phyloP scores from a whole-genome alignment of 2,329 filamentous ascomycete genomes.

The Mycosphaerella sp. region DNA sequence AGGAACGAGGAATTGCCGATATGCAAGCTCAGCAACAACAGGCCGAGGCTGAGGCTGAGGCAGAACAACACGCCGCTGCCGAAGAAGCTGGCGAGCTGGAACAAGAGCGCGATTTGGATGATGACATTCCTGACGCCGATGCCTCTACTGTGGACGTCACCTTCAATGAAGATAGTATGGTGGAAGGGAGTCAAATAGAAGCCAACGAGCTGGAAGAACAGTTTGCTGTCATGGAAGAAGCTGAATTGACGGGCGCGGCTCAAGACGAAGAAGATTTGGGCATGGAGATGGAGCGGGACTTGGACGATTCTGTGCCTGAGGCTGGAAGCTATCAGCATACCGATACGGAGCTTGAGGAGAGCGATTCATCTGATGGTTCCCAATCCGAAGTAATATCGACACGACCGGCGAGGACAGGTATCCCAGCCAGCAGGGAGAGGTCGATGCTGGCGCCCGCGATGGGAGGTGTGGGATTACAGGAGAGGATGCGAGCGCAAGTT shows the following conservation, averaged over 20 bases:
- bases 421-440: constrained; percentile 9
- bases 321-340: constrained; percentile 51
- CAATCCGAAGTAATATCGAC: constrained; percentile 17
- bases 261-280: constrained; percentile 44
- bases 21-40: constrained; percentile 58
- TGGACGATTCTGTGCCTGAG: constrained; percentile 48
- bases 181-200: constrained; percentile 41
- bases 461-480: constrained; percentile 20
- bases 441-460: constrained; percentile 11
- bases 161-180: constrained; percentile 45
- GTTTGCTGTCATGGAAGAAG: constrained; percentile 43
- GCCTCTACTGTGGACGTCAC: constrained; percentile 46
- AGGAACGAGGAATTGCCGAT: constrained; percentile 66
- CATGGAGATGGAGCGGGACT: constrained; percentile 30
- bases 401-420: constrained; percentile 4
- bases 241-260: constrained; percentile 42
- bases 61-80: constrained; percentile 33
- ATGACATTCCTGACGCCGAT: constrained; percentile 58
- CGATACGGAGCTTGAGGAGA: constrained; percentile 46
- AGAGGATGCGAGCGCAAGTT: constrained; percentile 29
- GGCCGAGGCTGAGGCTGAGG: constrained; percentile 42
- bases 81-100: constrained; percentile 47
- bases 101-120: constrained; percentile 44
- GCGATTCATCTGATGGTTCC: constrained; percentile 25
- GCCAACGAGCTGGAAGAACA: constrained; percentile 38